Evolutionary conservation across 1,284 basidiomycete genomes (phyloP), one percentile per base, ranked within the genome.

Genomic region (Meira nashicola): DNA sequence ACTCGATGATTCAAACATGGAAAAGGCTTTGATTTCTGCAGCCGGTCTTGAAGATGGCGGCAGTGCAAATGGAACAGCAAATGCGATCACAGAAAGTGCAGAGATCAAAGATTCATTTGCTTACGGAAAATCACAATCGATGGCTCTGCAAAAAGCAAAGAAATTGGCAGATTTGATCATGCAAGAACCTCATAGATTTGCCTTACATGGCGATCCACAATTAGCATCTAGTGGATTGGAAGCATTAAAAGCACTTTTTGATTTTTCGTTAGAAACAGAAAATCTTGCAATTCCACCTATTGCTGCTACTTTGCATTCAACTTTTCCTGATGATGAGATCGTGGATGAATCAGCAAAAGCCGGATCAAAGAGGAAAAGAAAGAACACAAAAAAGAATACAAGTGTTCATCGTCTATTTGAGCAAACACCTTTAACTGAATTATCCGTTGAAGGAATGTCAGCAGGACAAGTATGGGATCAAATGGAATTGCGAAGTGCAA

Each of bases 401-500:
- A 33, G 8, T 8, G 28, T 33, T 33, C 28, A 48, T 48, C 14
- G 46, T 23, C 14, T 15, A 5, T 25, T 23, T 23, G 21, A 48
- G 17, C 21, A 48, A 48, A 23, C 46, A 48, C 25, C 46, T 48
- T 80, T 96, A 2, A 80, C 84, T 1, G 84, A 84, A 54, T 84
- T 97, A 19, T 88, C 87, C 61, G 82, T 86, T 11, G 86, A 90
- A n/a, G 87, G 84, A n/a, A 87, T 95, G 85, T 86, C 87, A 67
- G 83, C 85, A 21, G 89, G 90, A 59, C 92, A 95, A 78, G 82
- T 97, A 25, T 98, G 94, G 94, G 86, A 87, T 50, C 94, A 78
- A 65, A 66, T 76, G 49, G 75, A 77, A 55, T 57, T 74, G 46
- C 68, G 71, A 41, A 64, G 62, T 1, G 33, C 54, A 17, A 68